Base-by-base conservation (phyloP, 2,329 filamentous ascomycete genomes). In the Trichoderma brevicompactum region DNA sequence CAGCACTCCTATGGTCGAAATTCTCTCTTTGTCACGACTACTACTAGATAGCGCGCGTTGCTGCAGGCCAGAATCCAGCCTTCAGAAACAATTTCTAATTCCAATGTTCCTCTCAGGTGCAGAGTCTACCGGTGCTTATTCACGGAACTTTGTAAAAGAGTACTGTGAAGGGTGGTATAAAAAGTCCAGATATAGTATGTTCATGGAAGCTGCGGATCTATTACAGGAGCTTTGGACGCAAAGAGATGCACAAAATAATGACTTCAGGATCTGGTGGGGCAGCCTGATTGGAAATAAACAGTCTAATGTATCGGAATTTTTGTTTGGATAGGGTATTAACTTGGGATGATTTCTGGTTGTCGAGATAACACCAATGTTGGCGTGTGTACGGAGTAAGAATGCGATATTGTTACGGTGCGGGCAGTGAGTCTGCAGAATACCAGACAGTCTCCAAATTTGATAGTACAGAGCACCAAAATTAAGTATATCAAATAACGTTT, bases 111-210 rank as follows among this genome's bases (percentile, higher is more conserved):
- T 61, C n/a, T 44, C 58, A 13, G 58, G 43, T 23, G 19, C 58
- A 7, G 66, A 67, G 58, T 46, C 63, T 5, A 40, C 43, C 43
- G 66, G 65, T 23, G 40, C 48, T 5, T 62, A 65, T 52, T 53
- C 58, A 19, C 28, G 66, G 40, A 49, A 50, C 7, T 67, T 67
- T 48, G 56, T 59, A 12, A 46, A 38, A 13, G 63, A 65, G 2
- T 67, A 67, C 17, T 67, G 56, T 36, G 50, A 53, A 53, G 58
- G 61, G 34, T 67, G 66, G 66, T 65, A 65, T 32, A 48, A 28
- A 15, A 50, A 56, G 36, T 58, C 41, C 34, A 61, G 64, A 40
- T 67, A 67, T 17, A 63, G n/a, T 44, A 67, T 67, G 66, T 67
- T 67, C 38, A 59, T 52, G 43, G 63, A 65, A 44, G 58, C 63